phyloP scores from a whole-genome alignment of 2,329 filamentous ascomycete genomes.

The Colletotrichum karsti region DNA sequence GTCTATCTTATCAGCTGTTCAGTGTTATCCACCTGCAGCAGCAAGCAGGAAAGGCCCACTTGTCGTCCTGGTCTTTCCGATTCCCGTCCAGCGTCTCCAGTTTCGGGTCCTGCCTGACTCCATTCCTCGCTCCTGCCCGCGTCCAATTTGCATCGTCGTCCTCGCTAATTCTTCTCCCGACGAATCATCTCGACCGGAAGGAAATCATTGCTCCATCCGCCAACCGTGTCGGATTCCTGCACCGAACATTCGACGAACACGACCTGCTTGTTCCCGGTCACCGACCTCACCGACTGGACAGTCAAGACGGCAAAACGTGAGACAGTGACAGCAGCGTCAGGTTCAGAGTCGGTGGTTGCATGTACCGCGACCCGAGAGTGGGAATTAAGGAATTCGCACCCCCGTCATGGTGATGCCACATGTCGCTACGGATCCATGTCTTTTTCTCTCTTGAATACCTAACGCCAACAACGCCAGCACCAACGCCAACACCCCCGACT shows the following conservation, averaged over 20 bases:
- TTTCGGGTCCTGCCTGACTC: background rate
- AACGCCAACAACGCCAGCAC: background rate
- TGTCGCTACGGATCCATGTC: conserved; percentile 24
- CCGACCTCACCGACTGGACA: background rate
- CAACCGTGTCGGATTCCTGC: background rate
- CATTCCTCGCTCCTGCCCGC: background rate
- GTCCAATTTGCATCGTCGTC: conserved; percentile 4
- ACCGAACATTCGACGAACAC: background rate
- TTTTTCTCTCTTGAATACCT: background rate
- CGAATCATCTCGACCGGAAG: conserved; percentile 2
- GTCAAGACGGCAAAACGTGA: background rate
- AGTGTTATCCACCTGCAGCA: background rate
- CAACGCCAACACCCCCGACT: background rate
- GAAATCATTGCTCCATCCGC: background rate
- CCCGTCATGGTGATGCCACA: conserved; percentile 29
- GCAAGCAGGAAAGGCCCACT: background rate
- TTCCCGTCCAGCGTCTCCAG: background rate
- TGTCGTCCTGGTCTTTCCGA: conserved; percentile 2
- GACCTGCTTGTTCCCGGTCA: background rate
- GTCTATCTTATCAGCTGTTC: too few relatives aligned
- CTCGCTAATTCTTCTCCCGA: conserved; percentile 15
- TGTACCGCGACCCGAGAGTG: conserved; percentile 17
- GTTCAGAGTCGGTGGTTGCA: background rate
- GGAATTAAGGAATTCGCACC: conserved; percentile 15
- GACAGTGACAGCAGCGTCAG: background rate